These are phyloP conservation scores for Candida tallmaniae DNA, from an alignment of 805 yeast species.

Conservation along the genomic window DNA sequence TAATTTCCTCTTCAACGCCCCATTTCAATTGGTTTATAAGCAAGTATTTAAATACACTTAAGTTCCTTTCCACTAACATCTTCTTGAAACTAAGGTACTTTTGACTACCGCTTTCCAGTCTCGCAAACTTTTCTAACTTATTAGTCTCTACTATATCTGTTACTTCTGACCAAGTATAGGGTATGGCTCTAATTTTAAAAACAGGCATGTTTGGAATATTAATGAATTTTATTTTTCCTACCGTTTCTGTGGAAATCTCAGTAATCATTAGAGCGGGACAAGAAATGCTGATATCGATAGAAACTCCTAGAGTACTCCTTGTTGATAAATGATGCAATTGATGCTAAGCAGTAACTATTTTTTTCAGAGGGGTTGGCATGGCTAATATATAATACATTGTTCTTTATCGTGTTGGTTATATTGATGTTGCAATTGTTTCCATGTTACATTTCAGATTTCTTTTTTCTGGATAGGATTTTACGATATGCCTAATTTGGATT, in stretches of 20 bases:
- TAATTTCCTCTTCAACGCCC: slow-evolving; percentile 31
- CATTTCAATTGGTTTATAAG: slow-evolving; percentile 47
- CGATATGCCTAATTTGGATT: too few species aligned
- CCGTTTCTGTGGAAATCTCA: neutral
- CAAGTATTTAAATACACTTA: slow-evolving; percentile 46
- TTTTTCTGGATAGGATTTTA: too few species aligned
- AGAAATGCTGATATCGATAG: too few species aligned
- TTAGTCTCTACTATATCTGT: slow-evolving; percentile 34
- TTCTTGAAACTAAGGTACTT: slow-evolving; percentile 45
- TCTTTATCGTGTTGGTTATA: too few species aligned
- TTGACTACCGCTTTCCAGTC: slow-evolving; percentile 42
- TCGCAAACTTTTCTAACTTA: slow-evolving; percentile 43
- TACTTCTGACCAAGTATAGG: slow-evolving; percentile 47
- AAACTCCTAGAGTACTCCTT: too few species aligned
- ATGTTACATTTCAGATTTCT: too few species aligned
- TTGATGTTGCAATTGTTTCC: too few species aligned
- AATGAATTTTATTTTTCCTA: slow-evolving; percentile 15
- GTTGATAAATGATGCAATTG: too few species aligned
- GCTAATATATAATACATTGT: too few species aligned
- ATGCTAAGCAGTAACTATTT: too few species aligned
- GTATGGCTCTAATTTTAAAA: slow-evolving; percentile 26
- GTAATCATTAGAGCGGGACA: too few species aligned
- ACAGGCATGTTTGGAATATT: slow-evolving; percentile 36
- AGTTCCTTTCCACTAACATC: slow-evolving; percentile 25
- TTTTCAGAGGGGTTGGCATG: too few species aligned